phyloP scores from a whole-genome alignment of 192 early-diverging fungal species.

The Geosiphon pyriformis region DNA sequence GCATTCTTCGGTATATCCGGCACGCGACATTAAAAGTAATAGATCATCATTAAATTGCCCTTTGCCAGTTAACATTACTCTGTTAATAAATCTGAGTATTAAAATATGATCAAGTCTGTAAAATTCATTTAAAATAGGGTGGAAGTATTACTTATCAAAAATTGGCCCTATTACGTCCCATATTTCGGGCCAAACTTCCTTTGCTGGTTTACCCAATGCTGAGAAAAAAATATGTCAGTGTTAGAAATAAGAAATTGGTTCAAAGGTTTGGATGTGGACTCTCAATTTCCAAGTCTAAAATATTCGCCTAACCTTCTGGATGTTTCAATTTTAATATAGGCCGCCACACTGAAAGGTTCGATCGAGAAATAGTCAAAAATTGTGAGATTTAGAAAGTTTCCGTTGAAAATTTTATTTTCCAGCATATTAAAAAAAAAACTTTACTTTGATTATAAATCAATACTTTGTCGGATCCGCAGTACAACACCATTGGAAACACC shows the following conservation, averaged over 20 bases:
- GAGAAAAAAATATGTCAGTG: too few species aligned
- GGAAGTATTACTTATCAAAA: slow-evolving; percentile 30
- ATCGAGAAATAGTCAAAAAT: too few species aligned
- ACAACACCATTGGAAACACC: slow-evolving; percentile 49
- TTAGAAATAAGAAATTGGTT: too few species aligned
- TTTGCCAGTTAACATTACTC: neutral
- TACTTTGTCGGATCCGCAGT: neutral
- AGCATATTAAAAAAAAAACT: too few species aligned
- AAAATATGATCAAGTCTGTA: too few species aligned
- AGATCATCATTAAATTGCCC: neutral
- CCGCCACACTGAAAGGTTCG: slow-evolving; percentile 30
- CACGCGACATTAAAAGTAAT: neutral
- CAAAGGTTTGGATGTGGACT: too few species aligned
- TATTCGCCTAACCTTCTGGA: slow-evolving; percentile 25
- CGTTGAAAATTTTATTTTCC: too few species aligned
- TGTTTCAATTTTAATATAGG: slow-evolving; percentile 37
- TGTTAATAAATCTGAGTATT: neutral
- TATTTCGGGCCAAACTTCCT: slow-evolving; percentile 30
- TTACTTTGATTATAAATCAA: neutral
- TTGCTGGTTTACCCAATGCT: slow-evolving; percentile 31
- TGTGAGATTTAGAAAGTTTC: too few species aligned
- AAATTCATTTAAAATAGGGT: too few species aligned
- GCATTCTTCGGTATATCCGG: slow-evolving; percentile 33
- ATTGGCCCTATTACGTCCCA: slow-evolving; percentile 23
- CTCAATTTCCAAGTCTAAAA: too few species aligned